Base-by-base conservation (phyloP, 2,329 filamentous ascomycete species). In the Ophiostoma perfectum region DNA sequence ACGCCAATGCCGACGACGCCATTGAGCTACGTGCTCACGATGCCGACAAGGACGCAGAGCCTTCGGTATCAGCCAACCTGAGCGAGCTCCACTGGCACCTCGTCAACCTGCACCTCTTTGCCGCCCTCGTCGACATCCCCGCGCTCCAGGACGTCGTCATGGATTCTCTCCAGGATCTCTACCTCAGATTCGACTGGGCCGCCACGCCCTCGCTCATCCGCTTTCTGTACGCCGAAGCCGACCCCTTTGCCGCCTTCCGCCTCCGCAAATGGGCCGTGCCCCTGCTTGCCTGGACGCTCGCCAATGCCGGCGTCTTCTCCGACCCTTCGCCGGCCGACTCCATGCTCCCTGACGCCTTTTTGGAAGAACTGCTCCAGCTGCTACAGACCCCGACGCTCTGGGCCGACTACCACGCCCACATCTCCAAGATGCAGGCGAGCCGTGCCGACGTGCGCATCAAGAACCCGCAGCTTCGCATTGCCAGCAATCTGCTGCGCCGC, bases 221-320 rank as follows among this genome's bases (percentile, higher is more conserved):
- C 67, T 84, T 82, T 70, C 78, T 86, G 11, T 87, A 86, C 75
- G 80, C 77, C n/a, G 79, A 83, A 71, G 84, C 83, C 74, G 81
- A 84, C 65, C 75, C 81, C 12, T 74, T 80, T 41, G 78, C 81
- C 47, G 80, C 83, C 66, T 80, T 83, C 55, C 81, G 84, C 9
- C 78, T 87, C 52, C 82, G 85, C 64, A 82, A 84, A 71, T 87
- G 85, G 85, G 81, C 83, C 67, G 83, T 86, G 5, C 84, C 85
- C 69, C 86, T 87, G 83, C 80, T 85, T 14, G 83, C 84, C n/a
- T 87, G 84, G 80, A 81, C 81, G 2, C 79, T 86, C 75, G 75
- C 79, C 58, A 68, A 66, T 45, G 18, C 58, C 18, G n/a, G 27
- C 27, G 27, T 49, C 8, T 16, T 49, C 36, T 39, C 41, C 27